These are phyloP conservation scores for Lichtheimia hyalospora DNA, from an alignment of 371 early-diverging fungal genomes.

Conservation along the genomic window DNA sequence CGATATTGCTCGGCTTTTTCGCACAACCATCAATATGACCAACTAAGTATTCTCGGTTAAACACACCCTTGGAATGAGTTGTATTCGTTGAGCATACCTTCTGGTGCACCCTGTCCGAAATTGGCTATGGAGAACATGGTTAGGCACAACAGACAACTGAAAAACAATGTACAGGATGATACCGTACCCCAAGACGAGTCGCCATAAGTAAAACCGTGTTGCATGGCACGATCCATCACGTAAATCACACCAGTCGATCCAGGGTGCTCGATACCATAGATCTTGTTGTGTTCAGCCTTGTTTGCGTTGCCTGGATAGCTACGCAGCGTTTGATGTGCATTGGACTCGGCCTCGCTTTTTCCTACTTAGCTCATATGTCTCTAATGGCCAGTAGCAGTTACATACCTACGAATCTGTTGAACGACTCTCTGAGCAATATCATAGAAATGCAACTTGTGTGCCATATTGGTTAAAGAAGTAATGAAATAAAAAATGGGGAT, in stretches of 20 bases:
- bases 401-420: constrained; percentile 26
- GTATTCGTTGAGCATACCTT: constrained; percentile 27
- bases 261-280: constrained; percentile 44
- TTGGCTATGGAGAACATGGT: constrained; percentile 27
- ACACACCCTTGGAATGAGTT: background rate
- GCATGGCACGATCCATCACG: constrained; percentile 50
- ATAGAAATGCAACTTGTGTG: constrained; percentile 11
- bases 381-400: background rate
- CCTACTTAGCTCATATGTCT: no score
- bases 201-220: constrained; percentile 41
- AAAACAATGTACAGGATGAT: background rate
- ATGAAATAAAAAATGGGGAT: no score
- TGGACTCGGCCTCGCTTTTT: constrained; percentile 21
- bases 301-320: constrained; percentile 25
- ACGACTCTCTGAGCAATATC: constrained; percentile 30
- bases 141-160: background rate
- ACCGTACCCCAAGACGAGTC: constrained; percentile 37
- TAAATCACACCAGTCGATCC: constrained; percentile 52
- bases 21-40: constrained; percentile 44
- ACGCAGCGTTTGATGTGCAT: constrained; percentile 21
- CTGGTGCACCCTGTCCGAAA: constrained; percentile 60
- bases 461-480: no score
- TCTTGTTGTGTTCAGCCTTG: constrained; percentile 8
- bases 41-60: constrained; percentile 11
- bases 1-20: constrained; percentile 30